Percentiles rank a stretch among this genome's conserved stretches.
Evolutionary conservation across 23 red algal species (phyloP).

Genomic region (Gracilaria domingensis): DNA sequence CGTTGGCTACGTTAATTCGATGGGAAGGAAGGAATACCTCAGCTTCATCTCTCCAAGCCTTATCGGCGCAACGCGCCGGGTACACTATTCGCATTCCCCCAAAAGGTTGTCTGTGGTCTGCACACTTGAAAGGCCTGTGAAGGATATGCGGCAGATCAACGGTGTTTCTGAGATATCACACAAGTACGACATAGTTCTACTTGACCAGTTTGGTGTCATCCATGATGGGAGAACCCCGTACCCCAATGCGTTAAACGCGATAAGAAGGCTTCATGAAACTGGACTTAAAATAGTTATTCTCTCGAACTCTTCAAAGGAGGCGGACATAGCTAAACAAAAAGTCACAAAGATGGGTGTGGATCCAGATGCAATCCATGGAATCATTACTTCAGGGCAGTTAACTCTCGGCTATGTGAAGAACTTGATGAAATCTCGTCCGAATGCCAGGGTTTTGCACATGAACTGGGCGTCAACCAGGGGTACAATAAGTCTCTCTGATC

Average conservation of each 20-base stretch:
- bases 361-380: conserved; percentile 27
- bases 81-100: not conserved
- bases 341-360: conserved; percentile 49
- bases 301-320: conserved; percentile 80
- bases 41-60: not conserved
- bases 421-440: conserved; percentile 5
- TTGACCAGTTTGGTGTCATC: conserved; percentile 91
- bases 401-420: conserved; percentile 42
- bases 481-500: conserved; percentile 25
- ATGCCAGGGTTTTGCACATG: conserved; percentile 74
- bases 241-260: conserved; percentile 58
- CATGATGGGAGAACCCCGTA: conserved; percentile 81
- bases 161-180: conserved; percentile 27
- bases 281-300: conserved; percentile 73
- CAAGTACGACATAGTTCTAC: conserved; percentile 73
- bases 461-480: conserved; percentile 74
- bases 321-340: conserved; percentile 35
- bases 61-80: not conserved
- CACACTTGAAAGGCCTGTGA: not conserved
- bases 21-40: not conserved
- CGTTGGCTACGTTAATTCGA: not conserved
- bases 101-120: not conserved
- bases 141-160: conserved; percentile 25
- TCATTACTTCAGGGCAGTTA: conserved; percentile 81
- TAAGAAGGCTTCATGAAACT: conserved; percentile 39